Evolutionary conservation across 1,284 basidiomycete species (phyloP).

Genomic region (Trichosporon sp.): DNA sequence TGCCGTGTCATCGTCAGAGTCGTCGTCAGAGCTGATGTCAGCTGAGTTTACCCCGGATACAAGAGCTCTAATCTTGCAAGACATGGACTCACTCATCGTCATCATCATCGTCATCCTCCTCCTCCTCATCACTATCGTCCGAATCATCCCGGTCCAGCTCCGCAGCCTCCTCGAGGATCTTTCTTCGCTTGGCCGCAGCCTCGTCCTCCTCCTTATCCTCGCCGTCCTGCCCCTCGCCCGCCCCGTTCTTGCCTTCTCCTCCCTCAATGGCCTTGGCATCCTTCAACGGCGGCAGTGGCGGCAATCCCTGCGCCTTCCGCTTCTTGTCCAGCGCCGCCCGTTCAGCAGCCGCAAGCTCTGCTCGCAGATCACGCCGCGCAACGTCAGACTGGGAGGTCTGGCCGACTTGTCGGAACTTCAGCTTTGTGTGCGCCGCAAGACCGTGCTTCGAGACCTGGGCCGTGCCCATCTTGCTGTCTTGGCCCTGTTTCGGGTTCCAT

Average conservation of each 20-base stretch:
- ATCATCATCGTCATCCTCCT: slow-evolving; percentile 40
- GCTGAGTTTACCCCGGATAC: neutral
- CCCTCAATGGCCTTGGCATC: slow-evolving; percentile 27
- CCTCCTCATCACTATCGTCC: slow-evolving; percentile 55
- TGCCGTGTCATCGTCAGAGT: slow-evolving; percentile 82
- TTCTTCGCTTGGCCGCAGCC: slow-evolving; percentile 66
- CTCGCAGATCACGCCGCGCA: slow-evolving; percentile 67
- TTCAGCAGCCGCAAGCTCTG: slow-evolving; percentile 75
- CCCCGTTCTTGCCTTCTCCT: slow-evolving; percentile 5
- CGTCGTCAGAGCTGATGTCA: slow-evolving; percentile 44
- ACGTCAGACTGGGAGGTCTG: slow-evolving; percentile 73
- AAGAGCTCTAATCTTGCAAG: slow-evolving; percentile 27
- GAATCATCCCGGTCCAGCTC: slow-evolving; percentile 82
- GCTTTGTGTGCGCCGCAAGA: slow-evolving; percentile 87
- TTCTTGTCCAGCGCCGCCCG: slow-evolving; percentile 77
- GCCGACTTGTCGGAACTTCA: slow-evolving; percentile 89
- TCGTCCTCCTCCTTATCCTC: slow-evolving; percentile 52
- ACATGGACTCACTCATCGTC: slow-evolving; percentile 33
- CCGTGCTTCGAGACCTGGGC: slow-evolving; percentile 82
- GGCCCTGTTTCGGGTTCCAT: slow-evolving; percentile 48
- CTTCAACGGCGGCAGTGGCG: slow-evolving; percentile 37
- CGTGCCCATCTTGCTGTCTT: slow-evolving; percentile 66
- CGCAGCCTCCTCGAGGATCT: slow-evolving; percentile 71
- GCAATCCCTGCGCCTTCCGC: slow-evolving; percentile 72
- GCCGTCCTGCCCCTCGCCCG: no score